These are phyloP conservation scores for Aspergillus incahuasiensis DNA, from an alignment of 495 filamentous ascomycete species.

Conservation along the genomic window DNA sequence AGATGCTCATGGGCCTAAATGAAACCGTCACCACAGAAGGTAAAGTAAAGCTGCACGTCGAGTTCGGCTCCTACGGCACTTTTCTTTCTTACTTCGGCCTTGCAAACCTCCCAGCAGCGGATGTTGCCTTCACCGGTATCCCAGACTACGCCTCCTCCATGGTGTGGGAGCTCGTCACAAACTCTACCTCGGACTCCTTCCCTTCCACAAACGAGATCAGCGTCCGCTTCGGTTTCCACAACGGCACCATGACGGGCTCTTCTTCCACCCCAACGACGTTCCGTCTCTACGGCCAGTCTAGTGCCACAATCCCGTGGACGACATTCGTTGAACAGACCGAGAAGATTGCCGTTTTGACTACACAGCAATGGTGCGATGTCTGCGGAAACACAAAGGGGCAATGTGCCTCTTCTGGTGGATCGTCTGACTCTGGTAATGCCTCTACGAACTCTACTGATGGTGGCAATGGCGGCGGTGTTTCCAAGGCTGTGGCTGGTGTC, in stretches of 20 bases:
- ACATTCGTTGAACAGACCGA: constrained; percentile 39
- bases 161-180: constrained; percentile 51
- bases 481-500: constrained; percentile 47
- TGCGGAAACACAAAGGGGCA: constrained; percentile 43
- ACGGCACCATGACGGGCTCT: constrained; percentile 39
- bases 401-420: constrained; percentile 22
- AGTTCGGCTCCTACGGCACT: constrained; percentile 47
- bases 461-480: constrained; percentile 27
- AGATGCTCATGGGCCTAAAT: constrained; percentile 42
- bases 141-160: constrained; percentile 52
- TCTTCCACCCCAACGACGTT: constrained; percentile 26
- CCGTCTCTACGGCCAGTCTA: constrained; percentile 40
- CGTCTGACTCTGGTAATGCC: constrained; percentile 13
- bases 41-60: constrained; percentile 38
- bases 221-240: constrained; percentile 53
- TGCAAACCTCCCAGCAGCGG: constrained; percentile 31
- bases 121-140: constrained; percentile 42
- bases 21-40: constrained; percentile 35
- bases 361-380: constrained; percentile 40
- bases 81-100: constrained; percentile 53
- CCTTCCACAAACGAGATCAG: constrained; percentile 31
- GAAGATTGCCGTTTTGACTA: constrained; percentile 36
- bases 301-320: constrained; percentile 34
- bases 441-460: constrained; percentile 12
- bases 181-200: constrained; percentile 34